Percentiles rank a stretch among this genome's conserved stretches.
phyloP scores from a whole-genome alignment of 257 asterid species.

The Haberlea rhodopensis region DNA sequence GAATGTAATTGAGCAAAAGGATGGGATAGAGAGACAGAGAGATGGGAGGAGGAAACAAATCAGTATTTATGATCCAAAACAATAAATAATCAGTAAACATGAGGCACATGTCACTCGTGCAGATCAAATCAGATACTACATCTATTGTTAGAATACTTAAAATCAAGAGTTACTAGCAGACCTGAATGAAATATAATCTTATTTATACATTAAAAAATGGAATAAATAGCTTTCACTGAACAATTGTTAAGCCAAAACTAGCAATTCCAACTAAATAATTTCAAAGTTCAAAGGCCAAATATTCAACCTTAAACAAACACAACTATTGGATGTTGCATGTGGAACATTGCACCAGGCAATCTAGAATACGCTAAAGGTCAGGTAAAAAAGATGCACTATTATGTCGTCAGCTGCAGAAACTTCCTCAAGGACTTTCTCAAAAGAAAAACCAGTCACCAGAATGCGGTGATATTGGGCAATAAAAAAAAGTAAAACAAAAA shows the following conservation, averaged over 20 bases:
- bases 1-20: conserved; percentile 3
- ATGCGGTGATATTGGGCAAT: conserved; percentile 17
- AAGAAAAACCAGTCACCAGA: conserved; percentile 13
- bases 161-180: not conserved
- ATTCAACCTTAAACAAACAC: conserved; percentile 5
- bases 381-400: conserved; percentile 9
- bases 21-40: not conserved
- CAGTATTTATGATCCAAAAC: not conserved
- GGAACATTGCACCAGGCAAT: conserved; percentile 9
- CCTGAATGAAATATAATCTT: not conserved
- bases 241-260: not conserved
- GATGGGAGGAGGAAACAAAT: not conserved
- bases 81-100: not conserved
- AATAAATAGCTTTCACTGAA: not conserved
- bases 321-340: conserved; percentile 13
- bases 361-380: conserved; percentile 3
- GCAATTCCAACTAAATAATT: not conserved
- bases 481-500: conserved; percentile 12
- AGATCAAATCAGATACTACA: not conserved
- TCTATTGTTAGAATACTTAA: not conserved
- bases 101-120: not conserved
- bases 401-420: conserved; percentile 1
- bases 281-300: not conserved
- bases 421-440: conserved; percentile 22
- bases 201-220: not conserved